Conservation (phyloP, 78 protist species). For the Protostelium mycophagum region DNA sequence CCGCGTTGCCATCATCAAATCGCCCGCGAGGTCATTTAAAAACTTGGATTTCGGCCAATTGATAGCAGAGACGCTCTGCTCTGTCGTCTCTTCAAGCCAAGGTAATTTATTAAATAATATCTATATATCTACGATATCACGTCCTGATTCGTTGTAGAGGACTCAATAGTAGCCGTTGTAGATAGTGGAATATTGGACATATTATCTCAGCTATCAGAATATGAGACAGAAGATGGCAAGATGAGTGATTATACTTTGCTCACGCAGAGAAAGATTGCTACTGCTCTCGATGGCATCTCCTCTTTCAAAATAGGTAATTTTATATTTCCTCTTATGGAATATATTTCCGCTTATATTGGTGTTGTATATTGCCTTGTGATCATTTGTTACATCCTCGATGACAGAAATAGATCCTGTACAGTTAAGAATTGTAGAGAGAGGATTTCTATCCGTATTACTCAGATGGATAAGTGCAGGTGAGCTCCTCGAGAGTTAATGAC, state of each 20-base stretch:
- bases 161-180: background rate
- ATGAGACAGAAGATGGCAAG: background rate
- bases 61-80: background rate
- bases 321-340: no score
- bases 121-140: no score
- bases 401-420: background rate
- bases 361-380: no score
- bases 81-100: background rate
- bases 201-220: background rate
- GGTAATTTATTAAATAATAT: no score
- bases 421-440: background rate
- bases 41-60: background rate
- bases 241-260: background rate
- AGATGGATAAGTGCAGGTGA: no score
- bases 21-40: background rate
- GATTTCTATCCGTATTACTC: background rate
- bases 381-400: no score
- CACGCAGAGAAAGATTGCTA: background rate
- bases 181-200: background rate
- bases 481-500: no score
- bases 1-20: background rate
- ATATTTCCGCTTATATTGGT: no score
- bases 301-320: background rate
- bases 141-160: background rate
- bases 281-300: background rate